phyloP scores from a whole-genome alignment of 495 filamentous ascomycete genomes.

The Aspergillus asperescens region DNA sequence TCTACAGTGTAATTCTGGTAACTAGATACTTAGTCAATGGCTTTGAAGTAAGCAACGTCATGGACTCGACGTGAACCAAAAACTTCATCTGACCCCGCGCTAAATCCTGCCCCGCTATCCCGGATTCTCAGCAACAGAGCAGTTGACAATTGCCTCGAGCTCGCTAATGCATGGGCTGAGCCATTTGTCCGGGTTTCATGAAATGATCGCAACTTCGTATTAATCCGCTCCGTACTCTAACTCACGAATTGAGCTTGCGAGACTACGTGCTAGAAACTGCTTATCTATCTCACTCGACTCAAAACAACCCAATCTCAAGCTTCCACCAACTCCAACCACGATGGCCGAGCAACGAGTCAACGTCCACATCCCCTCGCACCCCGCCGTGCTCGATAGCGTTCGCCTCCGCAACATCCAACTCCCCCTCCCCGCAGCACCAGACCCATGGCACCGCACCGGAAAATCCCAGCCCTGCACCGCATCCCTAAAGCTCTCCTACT shows the following conservation, averaged over 20 bases:
- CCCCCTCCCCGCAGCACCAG: conserved; percentile 39
- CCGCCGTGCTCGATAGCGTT: conserved; percentile 38
- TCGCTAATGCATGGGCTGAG: too few relatives aligned
- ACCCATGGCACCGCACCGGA: conserved; percentile 42
- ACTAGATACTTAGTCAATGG: neutral
- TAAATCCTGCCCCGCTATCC: conserved; percentile 4
- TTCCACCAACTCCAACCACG: conserved; percentile 5
- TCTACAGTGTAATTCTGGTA: neutral
- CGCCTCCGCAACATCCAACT: conserved; percentile 40
- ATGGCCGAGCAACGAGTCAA: conserved; percentile 30
- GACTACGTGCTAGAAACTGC: neutral
- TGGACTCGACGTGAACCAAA: neutral
- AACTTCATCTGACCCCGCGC: conserved; percentile 7
- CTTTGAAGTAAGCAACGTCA: conserved; percentile 4
- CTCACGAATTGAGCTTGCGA: neutral
- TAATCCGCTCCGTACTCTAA: neutral
- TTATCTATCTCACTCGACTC: neutral
- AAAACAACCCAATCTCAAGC: neutral
- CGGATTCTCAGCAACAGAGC: neutral
- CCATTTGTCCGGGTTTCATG: neutral
- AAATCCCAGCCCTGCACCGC: conserved; percentile 45
- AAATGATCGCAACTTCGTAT: neutral
- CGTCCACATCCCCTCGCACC: conserved; percentile 33
- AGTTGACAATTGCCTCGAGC: neutral
- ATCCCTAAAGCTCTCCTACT: conserved; percentile 41